Evolutionary conservation across 352 stramenopile species (phyloP), one percentile per base, ranked within the genome.

Genomic region (Globisporangium heterothallicum): DNA sequence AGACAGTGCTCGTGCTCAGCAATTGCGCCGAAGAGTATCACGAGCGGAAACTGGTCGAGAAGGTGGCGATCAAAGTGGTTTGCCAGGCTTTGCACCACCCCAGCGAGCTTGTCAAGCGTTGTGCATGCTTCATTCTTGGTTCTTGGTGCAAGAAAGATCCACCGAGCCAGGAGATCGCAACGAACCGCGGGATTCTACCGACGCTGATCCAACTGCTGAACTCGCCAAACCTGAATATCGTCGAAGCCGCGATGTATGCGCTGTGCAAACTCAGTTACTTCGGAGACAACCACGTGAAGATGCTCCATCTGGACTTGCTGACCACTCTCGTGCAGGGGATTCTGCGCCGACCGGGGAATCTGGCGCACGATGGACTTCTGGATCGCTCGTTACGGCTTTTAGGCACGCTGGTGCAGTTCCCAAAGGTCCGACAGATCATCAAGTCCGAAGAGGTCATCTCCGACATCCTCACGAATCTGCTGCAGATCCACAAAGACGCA

Each of bases 381-480:
- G 81, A 92, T 34, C 74, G 78, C 19, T 56, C 78, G 0, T 61
- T 85, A 3, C 69, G 81, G 2, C 63, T 92, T 7, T 56, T 90
- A 1, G 81, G 81, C 0, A 90, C 80, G 6, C 56, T 92, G 4
- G 76, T 72, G 7, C 56, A 58, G 3, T 85, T 85, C 42, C 10
- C 76, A 10, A 72, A 74, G 10, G 63, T 89, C 6, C 66, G 81
- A 0, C 72, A 87, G 21, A 56, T 66, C 0, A 48, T 90, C 9
- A 82, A 86, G 42, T 79, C 74, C 0, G 81, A 92, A 56, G 74
- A 86, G 49, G 72, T 92, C 19, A 76, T 92, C 42, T 68, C 78
- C 0, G 81, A 88, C 13, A 68, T 86, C 6, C 60, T 92, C 0
- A 86, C 76, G 0, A 64, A 67, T 3, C 38, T 90, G 21, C 42